Base-by-base conservation (phyloP, 2,329 filamentous ascomycete species). In the Fusarium lateritium region DNA sequence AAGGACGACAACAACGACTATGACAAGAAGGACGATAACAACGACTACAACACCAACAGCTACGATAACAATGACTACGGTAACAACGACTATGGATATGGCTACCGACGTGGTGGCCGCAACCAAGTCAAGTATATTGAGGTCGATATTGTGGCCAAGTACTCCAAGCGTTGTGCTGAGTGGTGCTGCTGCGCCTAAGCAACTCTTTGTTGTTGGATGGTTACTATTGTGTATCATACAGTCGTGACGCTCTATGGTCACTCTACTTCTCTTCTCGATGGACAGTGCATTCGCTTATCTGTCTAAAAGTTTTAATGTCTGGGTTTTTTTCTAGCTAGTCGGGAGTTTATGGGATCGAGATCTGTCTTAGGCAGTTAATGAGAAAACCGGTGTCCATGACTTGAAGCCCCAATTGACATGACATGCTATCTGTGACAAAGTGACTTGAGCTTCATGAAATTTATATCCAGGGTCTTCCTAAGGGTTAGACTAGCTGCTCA, bases 171-270 rank as follows among this genome's bases (percentile, higher is more conserved):
- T 26, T 70, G 67, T 34, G 26, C 31, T 10, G 19, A 59, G 43
- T 66, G 55, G 50, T 69, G 67, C 62, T 69, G 67, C 49, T 66
- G 57, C 47, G 45, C 39, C 52, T 62, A 60, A 43, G 22, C 21
- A 31, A 19, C 42, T 19, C 26, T 11, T 10, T 28, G 15, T n/a
- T 8, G 4, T 42, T 19, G 22, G n/a, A 43, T 19, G 38, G 38
- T 39, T 39, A 17, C 10, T 6, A 15, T 14, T 13, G 40, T 10
- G 10, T 59, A 40, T 40, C 14, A 39, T 15, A 44, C 38, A 44
- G 55, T 33, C 40, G 34, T 54, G 49, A 59, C 56, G 22, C 49
- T 45, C 49, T 24, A 33, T 58, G 43, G 56, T 33, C 43, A 33
- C 52, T 44, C 24, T 38, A 33, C 46, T 57, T 51, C 38, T 58